Evolutionary conservation across 2,329 filamentous ascomycete species (phyloP), one percentile per base, ranked within the genome.

Genomic region (Arthrinium phaeospermum): DNA sequence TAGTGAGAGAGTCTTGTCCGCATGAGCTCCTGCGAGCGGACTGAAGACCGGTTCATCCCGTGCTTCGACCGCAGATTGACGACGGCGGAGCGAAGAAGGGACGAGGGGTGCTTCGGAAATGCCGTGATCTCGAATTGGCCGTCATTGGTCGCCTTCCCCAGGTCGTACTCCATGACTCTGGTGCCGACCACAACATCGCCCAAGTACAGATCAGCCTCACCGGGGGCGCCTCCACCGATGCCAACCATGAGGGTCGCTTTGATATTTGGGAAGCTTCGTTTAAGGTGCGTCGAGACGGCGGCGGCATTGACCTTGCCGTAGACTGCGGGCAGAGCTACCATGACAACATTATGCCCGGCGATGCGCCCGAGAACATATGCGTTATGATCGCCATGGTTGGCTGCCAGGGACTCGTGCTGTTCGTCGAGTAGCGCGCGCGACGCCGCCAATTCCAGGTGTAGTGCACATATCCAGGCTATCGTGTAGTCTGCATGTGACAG

Each of bases 261-360:
- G 68, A 80, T 74, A 41, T 71, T 75, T n/a, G 76, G 74, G 37
- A 80, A 81, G 0, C 73, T 76, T 44, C 76, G 75, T 2, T 70
- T 53, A 12, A 80, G 70, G 51, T 79, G 73, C 24, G 73, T 73
- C 1, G 77, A 75, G 13, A 78, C 77, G n/a, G 68, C 74, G 13
- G 77, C 76, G 8, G 79, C 79, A 12, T 74, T 72, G 1, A 74
- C 75, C 69, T 78, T 79, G 1, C 79, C 78, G 46, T 77, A 74
- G 27, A 69, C 73, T 1, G 75, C 75, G 0, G 76, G 76, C 13
- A 78, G 70, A 64, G 71, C 72, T 8, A 75, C 73, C 10, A 77
- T 74, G 24, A 75, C 74, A 37, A 78, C 37, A 44, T 77, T 73
- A 37, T 75, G 74, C 13, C 46, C n/a, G 6, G 68, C 70, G 16